Percentiles rank a stretch among this genome's conserved stretches.
Conservation (phyloP, 140 eudicot species). For the Anethum foeniculum region DNA sequence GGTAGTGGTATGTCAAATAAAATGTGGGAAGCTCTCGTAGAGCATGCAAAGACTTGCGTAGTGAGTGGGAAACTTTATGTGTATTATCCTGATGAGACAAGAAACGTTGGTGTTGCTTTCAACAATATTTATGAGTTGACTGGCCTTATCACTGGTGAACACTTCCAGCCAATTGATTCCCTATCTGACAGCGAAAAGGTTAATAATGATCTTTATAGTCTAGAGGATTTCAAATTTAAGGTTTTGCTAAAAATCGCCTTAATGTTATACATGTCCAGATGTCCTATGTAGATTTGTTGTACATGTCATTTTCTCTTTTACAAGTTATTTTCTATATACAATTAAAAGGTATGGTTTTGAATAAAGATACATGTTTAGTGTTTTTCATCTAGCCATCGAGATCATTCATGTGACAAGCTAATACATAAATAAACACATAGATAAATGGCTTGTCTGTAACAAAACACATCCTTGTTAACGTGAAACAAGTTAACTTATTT, state of each 20-base stretch:
- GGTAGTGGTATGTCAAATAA: conserved; percentile 16
- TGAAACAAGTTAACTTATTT: background rate
- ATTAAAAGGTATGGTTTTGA: too few relatives aligned
- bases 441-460: background rate
- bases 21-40: conserved; percentile 13
- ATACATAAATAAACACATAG: background rate
- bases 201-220: background rate
- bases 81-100: conserved; percentile 13
- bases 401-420: too few relatives aligned
- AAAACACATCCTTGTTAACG: background rate
- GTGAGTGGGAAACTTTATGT: conserved; percentile 10
- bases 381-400: too few relatives aligned
- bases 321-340: too few relatives aligned
- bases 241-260: background rate
- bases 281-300: background rate
- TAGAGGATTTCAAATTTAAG: background rate
- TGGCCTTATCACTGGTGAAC: conserved; percentile 10
- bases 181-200: conserved; percentile 12
- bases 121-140: conserved; percentile 12
- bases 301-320: too few relatives aligned
- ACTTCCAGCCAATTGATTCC: background rate
- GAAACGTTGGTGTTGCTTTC: conserved; percentile 11
- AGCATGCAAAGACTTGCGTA: conserved; percentile 12
- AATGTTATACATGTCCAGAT: background rate
- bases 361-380: too few relatives aligned